Base-by-base conservation (phyloP, 2,329 filamentous ascomycete genomes). In the Nigrospora sphaerica region DNA sequence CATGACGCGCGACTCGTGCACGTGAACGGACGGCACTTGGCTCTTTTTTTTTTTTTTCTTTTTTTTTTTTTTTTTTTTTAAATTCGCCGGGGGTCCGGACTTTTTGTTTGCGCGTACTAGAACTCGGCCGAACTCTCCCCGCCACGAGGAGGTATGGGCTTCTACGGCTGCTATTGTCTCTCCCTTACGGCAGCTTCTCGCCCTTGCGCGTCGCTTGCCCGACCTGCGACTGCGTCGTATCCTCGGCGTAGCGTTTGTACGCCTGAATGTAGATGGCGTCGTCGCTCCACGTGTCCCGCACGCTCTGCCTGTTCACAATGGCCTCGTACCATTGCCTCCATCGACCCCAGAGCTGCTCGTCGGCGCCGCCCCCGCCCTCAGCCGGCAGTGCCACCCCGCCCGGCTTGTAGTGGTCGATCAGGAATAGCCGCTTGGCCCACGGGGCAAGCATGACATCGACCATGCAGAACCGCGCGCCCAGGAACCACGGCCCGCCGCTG, bases 351-450 rank as follows among this genome's bases (percentile, higher is more conserved):
- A 74, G 59, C 33, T 62, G 62, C 44, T 80, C 78, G 34, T 85
- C 77, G 9, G 72, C 43, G 52, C 65, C 54, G 12, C 48, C 54
- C 14, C 55, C 44, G 3, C 51, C 52, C 32, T 57, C 43, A 0
- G 46, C 48, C 2, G 74, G 71, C 19, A 80, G 66, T 0, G 71
- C 73, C 3, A 72, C 52, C 0, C 78, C 77, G 0, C 75, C 76
- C 0, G 66, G 58, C 58, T 91, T 91, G 60, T 85, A 91, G 51
- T 88, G 75, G 54, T 91, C 85, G 53, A 91, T 83, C 6, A 88
- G 67, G 70, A 85, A 91, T 17, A 89, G 59, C 13, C 86, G 72
- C 55, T 81, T 76, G 0, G 82, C 81, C 85, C 85, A 91, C 0
- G 86, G 86, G 34, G 81, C 86, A 3, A 90, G 66, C 51, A 80